phyloP scores from a whole-genome alignment of 2,329 filamentous ascomycete genomes.

The Trichoderma semiorbis region DNA sequence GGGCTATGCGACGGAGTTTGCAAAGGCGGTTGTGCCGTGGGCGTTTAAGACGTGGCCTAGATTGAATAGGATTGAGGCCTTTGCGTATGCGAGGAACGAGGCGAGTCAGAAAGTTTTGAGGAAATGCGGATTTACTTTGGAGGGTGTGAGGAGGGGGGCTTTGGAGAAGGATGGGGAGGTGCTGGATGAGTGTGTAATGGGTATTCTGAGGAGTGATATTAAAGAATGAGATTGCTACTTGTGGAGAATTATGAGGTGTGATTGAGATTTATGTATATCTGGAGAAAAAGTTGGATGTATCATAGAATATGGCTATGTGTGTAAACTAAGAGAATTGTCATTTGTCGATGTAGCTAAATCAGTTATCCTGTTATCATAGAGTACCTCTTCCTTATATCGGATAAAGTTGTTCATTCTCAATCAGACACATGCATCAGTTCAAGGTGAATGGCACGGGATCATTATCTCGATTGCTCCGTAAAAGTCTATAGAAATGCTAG shows the following conservation, averaged over 20 bases:
- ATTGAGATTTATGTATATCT: neutral
- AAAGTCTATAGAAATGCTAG: neutral
- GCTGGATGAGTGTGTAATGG: neutral
- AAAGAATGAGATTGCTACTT: neutral
- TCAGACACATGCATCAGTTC: neutral
- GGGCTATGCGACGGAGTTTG: conserved; percentile 43
- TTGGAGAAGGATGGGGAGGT: conserved; percentile 12
- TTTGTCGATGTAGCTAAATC: neutral
- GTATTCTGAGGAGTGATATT: neutral
- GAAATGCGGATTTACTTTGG: neutral
- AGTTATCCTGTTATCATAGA: neutral
- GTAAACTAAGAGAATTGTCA: neutral
- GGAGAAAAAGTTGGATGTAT: neutral
- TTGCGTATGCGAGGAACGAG: neutral
- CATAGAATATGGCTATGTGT: neutral
- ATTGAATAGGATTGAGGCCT: conserved; percentile 26
- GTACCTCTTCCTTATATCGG: neutral
- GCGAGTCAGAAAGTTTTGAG: neutral
- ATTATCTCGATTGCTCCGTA: neutral
- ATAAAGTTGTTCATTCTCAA: neutral
- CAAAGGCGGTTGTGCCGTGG: conserved; percentile 39
- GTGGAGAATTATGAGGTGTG: neutral
- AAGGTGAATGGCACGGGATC: neutral
- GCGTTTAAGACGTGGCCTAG: conserved; percentile 41
- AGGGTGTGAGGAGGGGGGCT: neutral